These are phyloP conservation scores for Luffa aegyptiaca DNA, from an alignment of 306 rosid genomes.

Conservation along the genomic window DNA sequence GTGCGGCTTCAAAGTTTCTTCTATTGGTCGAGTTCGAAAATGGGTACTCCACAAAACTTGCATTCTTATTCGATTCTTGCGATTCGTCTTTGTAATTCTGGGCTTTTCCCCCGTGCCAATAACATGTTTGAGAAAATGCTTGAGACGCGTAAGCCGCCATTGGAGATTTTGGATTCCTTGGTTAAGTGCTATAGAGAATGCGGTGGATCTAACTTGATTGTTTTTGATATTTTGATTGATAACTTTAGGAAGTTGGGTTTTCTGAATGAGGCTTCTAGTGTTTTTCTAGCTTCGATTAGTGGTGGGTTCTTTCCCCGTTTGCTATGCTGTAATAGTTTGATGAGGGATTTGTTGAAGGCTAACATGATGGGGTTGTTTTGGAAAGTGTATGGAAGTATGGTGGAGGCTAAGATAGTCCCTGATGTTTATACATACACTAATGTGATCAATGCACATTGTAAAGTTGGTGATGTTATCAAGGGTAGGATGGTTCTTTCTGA, in stretches of 20 bases:
- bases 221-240: conserved; percentile 34
- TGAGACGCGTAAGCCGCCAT: conserved; percentile 15
- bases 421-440: conserved; percentile 33
- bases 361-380: conserved; percentile 31
- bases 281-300: conserved; percentile 24
- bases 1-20: conserved; percentile 34
- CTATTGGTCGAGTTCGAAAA: conserved; percentile 30
- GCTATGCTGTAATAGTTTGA: conserved; percentile 27
- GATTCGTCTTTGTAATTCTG: conserved; percentile 32
- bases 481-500: conserved; percentile 25
- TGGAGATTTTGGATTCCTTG: conserved; percentile 29
- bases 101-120: conserved; percentile 15
- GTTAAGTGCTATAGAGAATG: conserved; percentile 15
- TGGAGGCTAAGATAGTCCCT: conserved; percentile 20
- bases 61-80: conserved; percentile 31
- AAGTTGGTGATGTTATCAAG: conserved; percentile 27
- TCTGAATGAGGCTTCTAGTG: conserved; percentile 29
- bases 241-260: conserved; percentile 22
- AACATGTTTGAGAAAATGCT: conserved; percentile 29
- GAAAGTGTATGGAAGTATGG: conserved; percentile 38
- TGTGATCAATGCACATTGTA: conserved; percentile 34
- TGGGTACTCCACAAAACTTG: conserved; percentile 30
- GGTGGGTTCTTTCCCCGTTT: conserved; percentile 26
- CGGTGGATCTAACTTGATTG: conserved; percentile 20
- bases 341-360: conserved; percentile 31